Evolutionary conservation across 1,139 yeast species (phyloP).

Genomic region (Geotrichum macrosporum): DNA sequence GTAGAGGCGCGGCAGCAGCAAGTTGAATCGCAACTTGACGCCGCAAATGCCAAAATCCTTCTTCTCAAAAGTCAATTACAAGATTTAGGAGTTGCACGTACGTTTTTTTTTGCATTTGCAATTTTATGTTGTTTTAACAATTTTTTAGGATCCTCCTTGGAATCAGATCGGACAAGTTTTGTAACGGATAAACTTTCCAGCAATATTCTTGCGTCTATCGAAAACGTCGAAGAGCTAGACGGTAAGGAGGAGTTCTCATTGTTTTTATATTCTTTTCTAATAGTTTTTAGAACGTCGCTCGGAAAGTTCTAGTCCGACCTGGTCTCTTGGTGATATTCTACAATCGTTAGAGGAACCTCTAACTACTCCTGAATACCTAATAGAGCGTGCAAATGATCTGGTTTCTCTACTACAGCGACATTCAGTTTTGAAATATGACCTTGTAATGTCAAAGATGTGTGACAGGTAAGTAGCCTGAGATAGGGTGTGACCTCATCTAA

Average conservation of each 20-base stretch:
- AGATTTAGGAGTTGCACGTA: conserved; percentile 30
- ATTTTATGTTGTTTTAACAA: background rate
- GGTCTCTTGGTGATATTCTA: conserved; percentile 48
- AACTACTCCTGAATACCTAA: conserved; percentile 47
- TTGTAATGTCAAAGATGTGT: conserved; percentile 59
- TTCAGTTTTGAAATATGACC: conserved; percentile 61
- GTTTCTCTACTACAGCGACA: conserved; percentile 53
- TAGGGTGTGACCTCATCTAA: background rate
- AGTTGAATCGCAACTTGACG: conserved; percentile 40
- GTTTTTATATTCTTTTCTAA: background rate
- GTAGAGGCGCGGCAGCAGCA: conserved; percentile 33
- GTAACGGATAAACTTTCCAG: conserved; percentile 6
- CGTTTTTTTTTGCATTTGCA: background rate
- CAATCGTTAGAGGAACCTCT: conserved; percentile 47
- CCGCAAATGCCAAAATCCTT: conserved; percentile 39
- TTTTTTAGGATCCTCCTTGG: conserved; percentile 3
- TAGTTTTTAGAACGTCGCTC: background rate
- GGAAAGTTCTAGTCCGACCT: conserved; percentile 40
- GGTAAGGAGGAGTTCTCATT: conserved; percentile 1
- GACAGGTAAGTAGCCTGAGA: conserved; percentile 23
- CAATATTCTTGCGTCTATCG: conserved; percentile 11
- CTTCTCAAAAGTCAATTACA: conserved; percentile 34
- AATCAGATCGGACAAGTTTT: conserved; percentile 7
- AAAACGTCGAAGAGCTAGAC: conserved; percentile 14
- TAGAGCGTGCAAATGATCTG: conserved; percentile 60